Conservation (phyloP, 2,329 filamentous ascomycete species). For the Xylaria sp. region DNA sequence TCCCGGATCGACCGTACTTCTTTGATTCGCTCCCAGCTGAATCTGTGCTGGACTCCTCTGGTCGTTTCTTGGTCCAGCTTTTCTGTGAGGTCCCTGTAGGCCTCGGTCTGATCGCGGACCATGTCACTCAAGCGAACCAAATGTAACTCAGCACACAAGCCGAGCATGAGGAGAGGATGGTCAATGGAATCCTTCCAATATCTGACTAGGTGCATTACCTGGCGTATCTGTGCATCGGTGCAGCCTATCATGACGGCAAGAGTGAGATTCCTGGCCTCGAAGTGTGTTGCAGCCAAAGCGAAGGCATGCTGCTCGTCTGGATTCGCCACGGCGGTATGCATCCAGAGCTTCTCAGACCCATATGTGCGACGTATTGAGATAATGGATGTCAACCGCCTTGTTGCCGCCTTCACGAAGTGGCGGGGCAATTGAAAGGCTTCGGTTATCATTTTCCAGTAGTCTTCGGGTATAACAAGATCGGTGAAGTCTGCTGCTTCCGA, state of each 20-base stretch:
- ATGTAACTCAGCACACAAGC: constrained; percentile 5
- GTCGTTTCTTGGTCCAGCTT: background rate
- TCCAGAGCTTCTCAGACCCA: background rate
- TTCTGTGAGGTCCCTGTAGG: background rate
- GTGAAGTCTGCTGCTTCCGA: background rate
- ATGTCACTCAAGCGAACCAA: background rate
- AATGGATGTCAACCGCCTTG: background rate
- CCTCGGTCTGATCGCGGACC: background rate
- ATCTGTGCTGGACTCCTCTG: background rate
- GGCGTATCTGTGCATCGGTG: background rate
- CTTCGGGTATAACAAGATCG: background rate
- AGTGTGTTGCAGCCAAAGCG: constrained; percentile 10
- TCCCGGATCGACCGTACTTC: background rate
- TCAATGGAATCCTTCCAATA: background rate
- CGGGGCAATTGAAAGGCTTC: constrained; percentile 3
- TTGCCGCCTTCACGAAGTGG: constrained; percentile 2
- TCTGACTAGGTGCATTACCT: background rate
- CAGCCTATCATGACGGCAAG: constrained; percentile 7
- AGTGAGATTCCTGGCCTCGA: background rate
- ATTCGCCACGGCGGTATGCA: constrained; percentile 3
- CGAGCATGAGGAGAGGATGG: constrained; percentile 6
- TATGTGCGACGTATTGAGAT: background rate
- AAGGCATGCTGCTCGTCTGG: background rate
- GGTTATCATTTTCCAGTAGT: constrained; percentile 1
- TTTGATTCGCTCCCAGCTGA: constrained; percentile 2